Conservation (phyloP, 192 early-diverging fungal species). For the Phycomyces nitens region DNA sequence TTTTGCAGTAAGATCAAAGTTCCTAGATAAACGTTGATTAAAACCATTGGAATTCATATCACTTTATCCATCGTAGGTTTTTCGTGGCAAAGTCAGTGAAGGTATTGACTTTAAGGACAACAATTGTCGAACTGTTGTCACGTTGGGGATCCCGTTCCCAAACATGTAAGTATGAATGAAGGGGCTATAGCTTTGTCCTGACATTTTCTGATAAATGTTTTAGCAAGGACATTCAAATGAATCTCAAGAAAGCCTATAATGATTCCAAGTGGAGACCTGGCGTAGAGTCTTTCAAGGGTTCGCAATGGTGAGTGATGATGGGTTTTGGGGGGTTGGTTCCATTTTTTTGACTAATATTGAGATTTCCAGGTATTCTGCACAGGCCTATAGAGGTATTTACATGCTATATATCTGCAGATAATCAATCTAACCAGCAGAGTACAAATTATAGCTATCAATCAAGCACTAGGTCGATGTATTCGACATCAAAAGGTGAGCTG, state of each 20-base stretch:
- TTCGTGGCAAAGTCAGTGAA: slow-evolving; percentile 69
- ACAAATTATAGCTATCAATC: slow-evolving; percentile 28
- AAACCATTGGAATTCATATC: too few species aligned
- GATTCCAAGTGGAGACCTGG: neutral
- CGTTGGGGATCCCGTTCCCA: slow-evolving; percentile 63
- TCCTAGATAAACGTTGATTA: too few species aligned
- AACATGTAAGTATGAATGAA: slow-evolving; percentile 22
- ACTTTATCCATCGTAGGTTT: slow-evolving; percentile 35
- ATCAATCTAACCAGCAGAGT: neutral
- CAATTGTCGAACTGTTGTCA: slow-evolving; percentile 61
- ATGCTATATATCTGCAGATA: neutral
- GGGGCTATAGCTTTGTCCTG: neutral
- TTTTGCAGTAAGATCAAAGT: slow-evolving; percentile 48
- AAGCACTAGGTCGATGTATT: slow-evolving; percentile 38
- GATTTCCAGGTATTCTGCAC: slow-evolving; percentile 20
- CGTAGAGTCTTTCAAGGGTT: slow-evolving; percentile 6
- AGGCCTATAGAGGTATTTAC: slow-evolving; percentile 25
- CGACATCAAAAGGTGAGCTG: slow-evolving; percentile 26
- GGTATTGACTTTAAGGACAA: slow-evolving; percentile 72
- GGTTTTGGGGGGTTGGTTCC: neutral
- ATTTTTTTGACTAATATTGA: neutral
- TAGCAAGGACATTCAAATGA: slow-evolving; percentile 54
- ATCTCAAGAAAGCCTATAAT: slow-evolving; percentile 43
- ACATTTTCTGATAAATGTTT: neutral
- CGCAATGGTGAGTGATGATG: slow-evolving; percentile 16